phyloP scores from a whole-genome alignment of 192 early-diverging fungal genomes.

The Haplosporangium gracile region DNA sequence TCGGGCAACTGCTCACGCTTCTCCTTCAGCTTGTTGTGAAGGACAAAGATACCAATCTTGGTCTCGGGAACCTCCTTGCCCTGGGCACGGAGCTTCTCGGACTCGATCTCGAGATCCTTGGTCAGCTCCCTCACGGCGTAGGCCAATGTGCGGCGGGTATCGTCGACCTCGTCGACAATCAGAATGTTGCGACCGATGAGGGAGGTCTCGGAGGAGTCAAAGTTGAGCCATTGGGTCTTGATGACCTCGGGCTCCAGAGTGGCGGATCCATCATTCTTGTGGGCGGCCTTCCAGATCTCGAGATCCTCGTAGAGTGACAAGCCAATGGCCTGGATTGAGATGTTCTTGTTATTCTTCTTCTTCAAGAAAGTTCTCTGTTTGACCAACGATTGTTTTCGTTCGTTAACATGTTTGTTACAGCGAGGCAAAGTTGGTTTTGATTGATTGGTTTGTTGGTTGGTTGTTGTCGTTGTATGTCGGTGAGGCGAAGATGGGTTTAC shows the following conservation, averaged over 20 bases:
- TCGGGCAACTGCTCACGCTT: conserved; percentile 75
- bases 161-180: conserved; percentile 87
- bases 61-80: conserved; percentile 61
- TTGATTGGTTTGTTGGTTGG: background rate
- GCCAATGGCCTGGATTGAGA: conserved; percentile 84
- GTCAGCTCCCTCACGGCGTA: conserved; percentile 79
- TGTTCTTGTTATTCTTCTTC: conserved; percentile 74
- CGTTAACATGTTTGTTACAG: background rate
- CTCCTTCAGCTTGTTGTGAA: conserved; percentile 84
- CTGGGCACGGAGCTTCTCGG: conserved; percentile 40
- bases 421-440: background rate
- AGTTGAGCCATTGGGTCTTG: conserved; percentile 88
- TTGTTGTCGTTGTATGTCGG: background rate
- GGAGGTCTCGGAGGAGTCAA: conserved; percentile 73
- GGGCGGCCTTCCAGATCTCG: conserved; percentile 55
- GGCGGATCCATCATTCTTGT: conserved; percentile 56
- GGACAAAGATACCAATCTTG: conserved; percentile 80
- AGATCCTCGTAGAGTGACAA: conserved; percentile 84
- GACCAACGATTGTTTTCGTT: too few species aligned
- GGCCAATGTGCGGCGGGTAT: conserved; percentile 78
- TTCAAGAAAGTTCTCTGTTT: conserved; percentile 77
- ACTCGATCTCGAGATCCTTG: conserved; percentile 75
- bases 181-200: conserved; percentile 79
- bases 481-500: background rate
- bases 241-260: conserved; percentile 70